These are phyloP conservation scores for Phytophthora nicotianae DNA, from an alignment of 352 stramenopile species.

Conservation along the genomic window DNA sequence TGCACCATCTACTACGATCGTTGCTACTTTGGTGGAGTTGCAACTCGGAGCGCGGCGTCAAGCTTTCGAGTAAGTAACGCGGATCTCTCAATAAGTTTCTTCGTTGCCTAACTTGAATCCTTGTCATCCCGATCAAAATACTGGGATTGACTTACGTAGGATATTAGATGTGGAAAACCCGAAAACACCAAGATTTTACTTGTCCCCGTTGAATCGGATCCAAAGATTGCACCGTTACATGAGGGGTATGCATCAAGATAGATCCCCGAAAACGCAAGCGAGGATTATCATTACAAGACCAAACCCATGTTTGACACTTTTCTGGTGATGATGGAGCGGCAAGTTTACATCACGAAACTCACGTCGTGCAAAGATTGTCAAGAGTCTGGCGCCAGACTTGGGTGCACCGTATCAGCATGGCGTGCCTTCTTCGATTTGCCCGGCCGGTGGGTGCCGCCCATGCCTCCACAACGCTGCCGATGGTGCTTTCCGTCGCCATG, in stretches of 20 bases:
- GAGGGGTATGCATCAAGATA: neutral
- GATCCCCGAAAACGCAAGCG: neutral
- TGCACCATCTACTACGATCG: neutral
- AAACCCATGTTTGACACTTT: slow-evolving; percentile 1
- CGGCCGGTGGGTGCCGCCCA: slow-evolving; percentile 3
- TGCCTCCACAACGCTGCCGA: slow-evolving; percentile 15
- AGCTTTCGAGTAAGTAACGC: too few relatives aligned
- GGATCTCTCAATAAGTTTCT: too few relatives aligned
- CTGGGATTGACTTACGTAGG: neutral
- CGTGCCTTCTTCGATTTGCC: slow-evolving; percentile 15
- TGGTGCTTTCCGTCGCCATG: neutral
- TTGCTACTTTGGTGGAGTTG: neutral
- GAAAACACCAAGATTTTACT: too few relatives aligned
- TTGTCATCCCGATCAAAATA: neutral
- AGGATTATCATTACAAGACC: neutral
- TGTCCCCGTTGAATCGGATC: too few relatives aligned
- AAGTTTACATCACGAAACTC: slow-evolving; percentile 20
- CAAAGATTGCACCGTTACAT: neutral
- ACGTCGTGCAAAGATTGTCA: slow-evolving; percentile 25
- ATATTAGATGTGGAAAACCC: neutral
- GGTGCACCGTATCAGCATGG: slow-evolving; percentile 32
- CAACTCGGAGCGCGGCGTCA: too few relatives aligned
- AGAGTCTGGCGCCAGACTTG: slow-evolving; percentile 19
- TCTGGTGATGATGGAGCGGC: slow-evolving; percentile 12
- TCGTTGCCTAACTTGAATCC: slow-evolving; percentile 1